Percentiles rank a stretch among this genome's conserved stretches.
phyloP scores from a whole-genome alignment of 2,329 filamentous ascomycete genomes.

The Alternaria arborescens region DNA sequence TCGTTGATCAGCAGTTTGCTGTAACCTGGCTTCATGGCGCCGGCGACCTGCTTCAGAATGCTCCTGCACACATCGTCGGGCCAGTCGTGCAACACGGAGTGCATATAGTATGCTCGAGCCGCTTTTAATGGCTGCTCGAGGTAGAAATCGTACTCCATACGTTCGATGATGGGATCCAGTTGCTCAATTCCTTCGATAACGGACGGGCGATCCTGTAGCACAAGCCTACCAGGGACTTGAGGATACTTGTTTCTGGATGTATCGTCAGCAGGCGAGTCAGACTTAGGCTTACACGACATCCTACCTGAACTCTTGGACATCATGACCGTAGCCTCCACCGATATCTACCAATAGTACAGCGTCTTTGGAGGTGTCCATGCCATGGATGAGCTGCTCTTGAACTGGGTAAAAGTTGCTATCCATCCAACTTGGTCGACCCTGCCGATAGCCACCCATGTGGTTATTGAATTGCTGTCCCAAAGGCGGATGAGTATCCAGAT shows the following conservation, averaged over 20 bases:
- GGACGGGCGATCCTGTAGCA: background rate
- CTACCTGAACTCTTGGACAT: background rate
- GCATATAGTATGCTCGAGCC: background rate
- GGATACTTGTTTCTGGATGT: background rate
- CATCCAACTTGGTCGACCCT: conserved; percentile 1
- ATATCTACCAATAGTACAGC: background rate
- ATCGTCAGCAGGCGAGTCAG: background rate
- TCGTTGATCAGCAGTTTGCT: background rate
- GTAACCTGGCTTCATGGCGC: background rate
- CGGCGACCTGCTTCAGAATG: background rate
- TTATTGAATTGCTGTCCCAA: background rate
- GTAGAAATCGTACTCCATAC: background rate
- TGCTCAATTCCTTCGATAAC: background rate
- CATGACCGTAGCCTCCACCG: background rate
- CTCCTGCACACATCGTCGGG: background rate
- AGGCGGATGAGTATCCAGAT: background rate
- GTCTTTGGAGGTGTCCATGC: background rate
- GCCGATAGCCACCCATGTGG: conserved; percentile 4
- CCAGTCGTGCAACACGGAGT: conserved; percentile 2
- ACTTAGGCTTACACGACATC: background rate
- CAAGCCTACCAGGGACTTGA: background rate
- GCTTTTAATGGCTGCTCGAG: background rate
- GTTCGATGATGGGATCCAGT: background rate
- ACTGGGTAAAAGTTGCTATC: background rate
- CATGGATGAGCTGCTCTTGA: background rate